Percentiles rank a stretch among this genome's conserved stretches.
phyloP scores from a whole-genome alignment of 2,329 filamentous ascomycete genomes.

The Diaporthe amygdali region DNA sequence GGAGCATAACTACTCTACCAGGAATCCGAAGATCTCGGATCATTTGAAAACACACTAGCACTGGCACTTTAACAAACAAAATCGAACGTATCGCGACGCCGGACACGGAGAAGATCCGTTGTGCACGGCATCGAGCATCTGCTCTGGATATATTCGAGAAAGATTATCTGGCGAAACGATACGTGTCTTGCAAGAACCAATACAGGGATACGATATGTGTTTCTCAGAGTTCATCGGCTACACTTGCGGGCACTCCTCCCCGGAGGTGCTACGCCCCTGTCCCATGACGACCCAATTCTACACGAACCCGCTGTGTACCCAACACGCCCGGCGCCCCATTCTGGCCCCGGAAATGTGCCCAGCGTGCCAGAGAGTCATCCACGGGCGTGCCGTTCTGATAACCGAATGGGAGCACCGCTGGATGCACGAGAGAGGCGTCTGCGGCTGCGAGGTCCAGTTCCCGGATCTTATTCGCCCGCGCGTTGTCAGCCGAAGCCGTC shows the following conservation, averaged over 20 bases:
- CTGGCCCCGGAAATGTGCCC: conserved; percentile 42
- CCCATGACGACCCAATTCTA: conserved; percentile 45
- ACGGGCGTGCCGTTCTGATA: conserved; percentile 45
- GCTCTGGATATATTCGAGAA: not conserved
- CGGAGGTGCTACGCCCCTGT: conserved; percentile 46
- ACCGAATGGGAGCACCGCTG: conserved; percentile 48
- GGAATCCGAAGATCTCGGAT: not conserved
- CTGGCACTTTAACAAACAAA: not conserved
- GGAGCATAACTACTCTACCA: not conserved
- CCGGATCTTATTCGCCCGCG: conserved; percentile 41
- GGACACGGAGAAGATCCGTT: not conserved
- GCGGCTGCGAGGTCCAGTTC: conserved; percentile 43
- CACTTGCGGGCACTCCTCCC: conserved; percentile 51
- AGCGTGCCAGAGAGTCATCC: conserved; percentile 43
- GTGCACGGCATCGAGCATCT: not conserved
- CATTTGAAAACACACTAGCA: not conserved
- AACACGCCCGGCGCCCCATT: conserved; percentile 36
- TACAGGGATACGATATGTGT: conserved; percentile 44
- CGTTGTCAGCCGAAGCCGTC: conserved; percentile 28
- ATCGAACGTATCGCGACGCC: not conserved
- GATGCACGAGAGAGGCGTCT: conserved; percentile 50
- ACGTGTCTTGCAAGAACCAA: not conserved
- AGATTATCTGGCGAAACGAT: not conserved
- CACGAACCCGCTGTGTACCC: conserved; percentile 41
- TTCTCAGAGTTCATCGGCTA: conserved; percentile 51